These are phyloP conservation scores for Basidiobolus heterosporus DNA, from an alignment of 371 early-diverging fungal species.

Conservation along the genomic window DNA sequence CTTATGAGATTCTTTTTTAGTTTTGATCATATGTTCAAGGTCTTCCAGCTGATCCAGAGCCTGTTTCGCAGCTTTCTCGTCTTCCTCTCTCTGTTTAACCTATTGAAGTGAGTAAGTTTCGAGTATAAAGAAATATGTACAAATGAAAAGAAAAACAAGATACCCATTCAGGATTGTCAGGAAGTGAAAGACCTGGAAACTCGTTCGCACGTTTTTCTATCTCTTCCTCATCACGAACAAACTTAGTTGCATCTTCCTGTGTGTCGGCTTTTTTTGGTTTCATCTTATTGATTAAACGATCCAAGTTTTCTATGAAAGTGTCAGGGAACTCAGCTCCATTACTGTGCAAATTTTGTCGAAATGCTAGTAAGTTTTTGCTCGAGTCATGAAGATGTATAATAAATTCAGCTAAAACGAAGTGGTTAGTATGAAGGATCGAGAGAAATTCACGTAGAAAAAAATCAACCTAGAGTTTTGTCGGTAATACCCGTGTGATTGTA, in stretches of 20 bases:
- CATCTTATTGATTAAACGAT: constrained; percentile 77
- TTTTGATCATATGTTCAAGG: too few relatives aligned
- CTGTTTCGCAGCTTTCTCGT: background rate
- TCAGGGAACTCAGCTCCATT: constrained; percentile 71
- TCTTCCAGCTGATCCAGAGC: constrained; percentile 29
- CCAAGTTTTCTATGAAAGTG: constrained; percentile 63
- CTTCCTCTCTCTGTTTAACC: background rate
- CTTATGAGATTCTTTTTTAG: background rate
- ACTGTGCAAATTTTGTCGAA: constrained; percentile 50
- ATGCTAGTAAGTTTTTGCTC: constrained; percentile 38
- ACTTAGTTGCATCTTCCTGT: constrained; percentile 1
- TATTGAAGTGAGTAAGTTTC: background rate
- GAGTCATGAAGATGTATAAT: constrained; percentile 56
- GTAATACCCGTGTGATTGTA: constrained; percentile 81
- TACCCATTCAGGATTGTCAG: constrained; percentile 23
- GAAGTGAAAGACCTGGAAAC: constrained; percentile 76
- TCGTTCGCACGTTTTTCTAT: constrained; percentile 26
- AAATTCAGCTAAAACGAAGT: constrained; percentile 41
- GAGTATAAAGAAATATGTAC: too few relatives aligned
- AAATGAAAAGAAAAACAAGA: too few relatives aligned
- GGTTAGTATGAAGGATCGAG: constrained; percentile 3
- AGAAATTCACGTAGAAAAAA: background rate
- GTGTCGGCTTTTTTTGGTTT: constrained; percentile 38
- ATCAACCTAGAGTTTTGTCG: constrained; percentile 58
- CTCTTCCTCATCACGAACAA: constrained; percentile 5